These are phyloP conservation scores for Avena sativa DNA, from an alignment of 176 grass and related monocot genomes.

Conservation along the genomic window DNA sequence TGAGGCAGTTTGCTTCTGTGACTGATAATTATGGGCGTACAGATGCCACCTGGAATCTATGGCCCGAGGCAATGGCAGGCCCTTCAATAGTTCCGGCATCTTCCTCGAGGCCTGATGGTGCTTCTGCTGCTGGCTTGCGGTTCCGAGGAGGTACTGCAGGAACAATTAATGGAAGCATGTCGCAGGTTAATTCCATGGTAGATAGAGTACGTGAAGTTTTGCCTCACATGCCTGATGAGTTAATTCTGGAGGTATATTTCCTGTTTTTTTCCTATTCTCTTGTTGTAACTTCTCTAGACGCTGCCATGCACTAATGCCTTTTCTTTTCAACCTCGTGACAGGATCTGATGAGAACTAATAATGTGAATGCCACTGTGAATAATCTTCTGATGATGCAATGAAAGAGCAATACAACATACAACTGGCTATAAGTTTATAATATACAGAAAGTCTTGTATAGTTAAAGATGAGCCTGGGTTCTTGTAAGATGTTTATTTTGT, in stretches of 20 bases:
- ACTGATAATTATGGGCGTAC: constrained; percentile 67
- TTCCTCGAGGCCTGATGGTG: constrained; percentile 55
- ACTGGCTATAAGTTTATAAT: constrained; percentile 48
- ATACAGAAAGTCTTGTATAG: constrained; percentile 59
- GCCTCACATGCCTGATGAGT: constrained; percentile 85
- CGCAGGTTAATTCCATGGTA: constrained; percentile 73
- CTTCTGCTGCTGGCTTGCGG: constrained; percentile 65
- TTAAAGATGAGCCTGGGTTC: constrained; percentile 50
- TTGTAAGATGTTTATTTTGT: constrained; percentile 62
- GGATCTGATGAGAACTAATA: constrained; percentile 98
- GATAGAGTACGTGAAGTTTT: constrained; percentile 95
- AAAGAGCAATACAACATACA: constrained; percentile 47
- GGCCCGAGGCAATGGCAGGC: constrained; percentile 54
- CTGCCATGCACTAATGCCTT: constrained; percentile 16
- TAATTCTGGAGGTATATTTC: constrained; percentile 89
- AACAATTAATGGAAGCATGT: constrained; percentile 58
- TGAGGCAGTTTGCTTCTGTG: constrained; percentile 92
- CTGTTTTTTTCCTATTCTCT: not conserved
- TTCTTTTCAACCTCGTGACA: constrained; percentile 42
- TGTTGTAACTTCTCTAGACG: constrained; percentile 24
- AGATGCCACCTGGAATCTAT: constrained; percentile 71
- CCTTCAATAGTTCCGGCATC: constrained; percentile 60
- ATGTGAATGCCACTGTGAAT: constrained; percentile 98
- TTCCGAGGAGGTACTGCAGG: constrained; percentile 44
- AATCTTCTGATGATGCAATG: constrained; percentile 97